phyloP scores from a whole-genome alignment of 139 green algal species.

The Pleodorina starrii region DNA sequence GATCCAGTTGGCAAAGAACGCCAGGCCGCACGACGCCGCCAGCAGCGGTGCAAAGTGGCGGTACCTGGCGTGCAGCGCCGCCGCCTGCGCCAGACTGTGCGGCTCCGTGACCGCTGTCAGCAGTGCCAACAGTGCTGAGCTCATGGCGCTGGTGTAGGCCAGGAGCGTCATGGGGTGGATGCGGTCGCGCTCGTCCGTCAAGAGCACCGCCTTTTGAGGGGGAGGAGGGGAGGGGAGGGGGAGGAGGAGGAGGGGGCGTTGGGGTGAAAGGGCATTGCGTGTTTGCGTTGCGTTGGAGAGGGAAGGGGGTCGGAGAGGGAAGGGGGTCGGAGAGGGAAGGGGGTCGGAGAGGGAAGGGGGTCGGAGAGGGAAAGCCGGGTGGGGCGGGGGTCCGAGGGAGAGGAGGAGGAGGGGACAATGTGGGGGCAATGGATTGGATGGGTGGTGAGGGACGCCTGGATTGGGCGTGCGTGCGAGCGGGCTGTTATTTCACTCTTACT shows the following conservation, averaged over 20 bases:
- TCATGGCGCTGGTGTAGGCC: constrained; percentile 40
- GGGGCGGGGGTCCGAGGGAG: neutral
- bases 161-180: constrained; percentile 91
- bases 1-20: constrained; percentile 93
- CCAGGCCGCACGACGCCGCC: constrained; percentile 83
- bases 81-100: neutral
- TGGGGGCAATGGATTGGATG: no score
- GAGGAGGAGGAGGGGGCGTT: neutral
- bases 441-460: no score
- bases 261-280: neutral
- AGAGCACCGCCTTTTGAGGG: neutral
- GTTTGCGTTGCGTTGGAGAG: no score
- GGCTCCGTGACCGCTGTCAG: constrained; percentile 1
- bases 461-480: no score
- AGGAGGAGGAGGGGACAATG: neutral
- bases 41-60: constrained; percentile 74
- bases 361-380: no score
- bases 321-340: neutral
- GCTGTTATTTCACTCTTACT: no score
- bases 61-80: constrained; percentile 15
- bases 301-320: no score
- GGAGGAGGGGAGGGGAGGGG: neutral
- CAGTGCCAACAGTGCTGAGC: neutral
- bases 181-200: constrained; percentile 76
- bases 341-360: neutral